phyloP scores from a whole-genome alignment of 2,329 filamentous ascomycete species.

The Penicillium hordei region DNA sequence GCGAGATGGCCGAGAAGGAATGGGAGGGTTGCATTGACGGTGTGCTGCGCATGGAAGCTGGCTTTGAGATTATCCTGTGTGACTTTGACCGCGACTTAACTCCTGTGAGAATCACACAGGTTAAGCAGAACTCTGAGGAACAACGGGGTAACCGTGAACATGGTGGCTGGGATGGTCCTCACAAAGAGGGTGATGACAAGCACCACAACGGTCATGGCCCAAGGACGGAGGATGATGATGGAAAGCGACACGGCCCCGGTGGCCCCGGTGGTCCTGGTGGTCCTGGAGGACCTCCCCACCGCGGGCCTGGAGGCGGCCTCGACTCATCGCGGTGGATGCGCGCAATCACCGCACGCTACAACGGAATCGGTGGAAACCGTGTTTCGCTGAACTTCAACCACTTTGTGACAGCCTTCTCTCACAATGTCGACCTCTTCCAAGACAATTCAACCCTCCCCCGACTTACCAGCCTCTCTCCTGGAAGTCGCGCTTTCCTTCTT shows the following conservation, averaged over 20 bases:
- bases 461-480: slow-evolving; percentile 30
- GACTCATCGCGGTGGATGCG: slow-evolving; percentile 19
- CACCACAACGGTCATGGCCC: not conserved
- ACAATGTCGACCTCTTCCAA: slow-evolving; percentile 45
- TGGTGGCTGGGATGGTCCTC: not conserved
- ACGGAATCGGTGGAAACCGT: slow-evolving; percentile 38
- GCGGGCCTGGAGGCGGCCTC: slow-evolving; percentile 2
- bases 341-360: slow-evolving; percentile 33
- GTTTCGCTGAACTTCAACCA: slow-evolving; percentile 50
- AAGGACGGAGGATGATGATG: not conserved
- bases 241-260: not conserved
- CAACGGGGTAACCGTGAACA: not conserved
- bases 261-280: too few relatives aligned
- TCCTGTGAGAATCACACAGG: slow-evolving; percentile 34
- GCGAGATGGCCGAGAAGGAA: slow-evolving; percentile 51
- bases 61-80: slow-evolving; percentile 70
- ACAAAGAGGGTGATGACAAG: not conserved
- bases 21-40: slow-evolving; percentile 60
- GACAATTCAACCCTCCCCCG: slow-evolving; percentile 41
- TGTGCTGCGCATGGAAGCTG: slow-evolving; percentile 66
- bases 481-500: slow-evolving; percentile 40
- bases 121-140: slow-evolving; percentile 11
- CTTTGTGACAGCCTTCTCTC: slow-evolving; percentile 51
- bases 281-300: not conserved
- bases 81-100: slow-evolving; percentile 54